A percentile compares a stretch with the other conserved stretches of the same genome.
These are phyloP conservation scores for Trichoderma virens DNA, from an alignment of 495 filamentous ascomycete genomes.

Conservation along the genomic window DNA sequence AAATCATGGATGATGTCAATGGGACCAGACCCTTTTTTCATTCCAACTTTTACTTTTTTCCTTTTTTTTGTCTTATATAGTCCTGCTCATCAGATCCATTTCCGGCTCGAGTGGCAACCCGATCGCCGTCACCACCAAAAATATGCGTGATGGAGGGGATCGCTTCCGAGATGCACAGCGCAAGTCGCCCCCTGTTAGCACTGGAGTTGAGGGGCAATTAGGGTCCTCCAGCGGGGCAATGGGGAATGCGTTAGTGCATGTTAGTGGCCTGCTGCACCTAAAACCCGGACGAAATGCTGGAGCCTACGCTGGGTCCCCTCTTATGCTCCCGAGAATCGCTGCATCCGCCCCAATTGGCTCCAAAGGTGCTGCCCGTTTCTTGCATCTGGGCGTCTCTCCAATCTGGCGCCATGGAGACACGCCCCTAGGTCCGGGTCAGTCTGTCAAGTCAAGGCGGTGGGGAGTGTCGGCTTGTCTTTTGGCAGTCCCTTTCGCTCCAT, in stretches of 20 bases:
- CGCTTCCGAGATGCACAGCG: too few species aligned
- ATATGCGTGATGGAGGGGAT: too few species aligned
- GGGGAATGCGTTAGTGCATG: background rate
- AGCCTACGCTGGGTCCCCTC: background rate
- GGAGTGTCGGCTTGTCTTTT: background rate
- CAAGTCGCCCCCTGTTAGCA: background rate
- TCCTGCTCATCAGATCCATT: background rate
- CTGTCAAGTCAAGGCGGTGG: background rate
- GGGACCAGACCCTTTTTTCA: background rate
- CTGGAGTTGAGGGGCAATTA: background rate
- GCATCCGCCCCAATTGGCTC: background rate
- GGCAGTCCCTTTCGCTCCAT: background rate
- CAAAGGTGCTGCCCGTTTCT: background rate
- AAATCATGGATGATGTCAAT: conserved; percentile 2
- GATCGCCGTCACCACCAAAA: background rate
- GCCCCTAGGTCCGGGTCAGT: background rate
- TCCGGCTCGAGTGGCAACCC: background rate
- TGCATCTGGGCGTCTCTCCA: background rate
- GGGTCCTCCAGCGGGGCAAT: background rate
- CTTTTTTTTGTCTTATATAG: background rate
- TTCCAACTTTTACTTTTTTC: background rate
- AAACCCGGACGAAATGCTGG: conserved; percentile 6
- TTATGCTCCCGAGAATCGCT: background rate
- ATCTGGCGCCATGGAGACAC: background rate
- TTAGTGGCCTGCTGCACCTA: background rate